phyloP scores from a whole-genome alignment of 2,329 filamentous ascomycete species.

The Scytalidium lignicola region DNA sequence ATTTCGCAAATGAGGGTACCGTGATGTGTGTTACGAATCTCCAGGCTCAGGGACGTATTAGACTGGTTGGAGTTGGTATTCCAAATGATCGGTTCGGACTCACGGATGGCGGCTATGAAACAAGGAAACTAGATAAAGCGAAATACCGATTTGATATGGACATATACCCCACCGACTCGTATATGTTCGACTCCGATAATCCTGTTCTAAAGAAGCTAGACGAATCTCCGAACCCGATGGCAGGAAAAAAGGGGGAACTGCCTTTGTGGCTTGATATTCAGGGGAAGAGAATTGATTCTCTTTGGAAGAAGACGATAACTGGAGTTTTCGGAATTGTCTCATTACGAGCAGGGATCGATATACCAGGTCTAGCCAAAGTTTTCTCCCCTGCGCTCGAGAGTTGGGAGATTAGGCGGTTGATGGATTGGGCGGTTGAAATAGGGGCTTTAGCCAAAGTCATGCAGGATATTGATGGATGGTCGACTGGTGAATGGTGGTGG shows the following conservation, averaged over 20 bases:
- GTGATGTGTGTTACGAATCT: constrained; percentile 65
- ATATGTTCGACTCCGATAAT: constrained; percentile 50
- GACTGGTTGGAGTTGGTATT: constrained; percentile 47
- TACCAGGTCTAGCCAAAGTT: constrained; percentile 46
- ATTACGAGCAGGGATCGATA: constrained; percentile 53
- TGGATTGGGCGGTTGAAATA: constrained; percentile 52
- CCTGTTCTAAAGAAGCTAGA: constrained; percentile 34
- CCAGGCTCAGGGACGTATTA: constrained; percentile 52
- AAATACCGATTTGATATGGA: constrained; percentile 61
- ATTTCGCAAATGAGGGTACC: constrained; percentile 55
- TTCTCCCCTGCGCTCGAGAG: constrained; percentile 55
- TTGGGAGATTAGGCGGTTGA: constrained; percentile 56
- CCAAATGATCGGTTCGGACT: constrained; percentile 65
- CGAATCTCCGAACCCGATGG: constrained; percentile 31
- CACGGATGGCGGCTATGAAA: constrained; percentile 66
- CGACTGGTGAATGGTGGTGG: constrained; percentile 65
- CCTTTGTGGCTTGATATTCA: constrained; percentile 72
- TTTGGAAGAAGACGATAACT: constrained; percentile 61
- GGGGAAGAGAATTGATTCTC: constrained; percentile 48
- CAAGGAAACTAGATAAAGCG: constrained; percentile 59
- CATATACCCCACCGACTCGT: constrained; percentile 51
- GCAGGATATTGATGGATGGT: constrained; percentile 36
- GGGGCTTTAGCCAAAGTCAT: constrained; percentile 34
- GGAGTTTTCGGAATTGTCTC: constrained; percentile 59
- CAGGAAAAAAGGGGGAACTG: constrained; percentile 40